These are phyloP conservation scores for Crucibulum laeve DNA, from an alignment of 768 basidiomycete species.

Conservation along the genomic window DNA sequence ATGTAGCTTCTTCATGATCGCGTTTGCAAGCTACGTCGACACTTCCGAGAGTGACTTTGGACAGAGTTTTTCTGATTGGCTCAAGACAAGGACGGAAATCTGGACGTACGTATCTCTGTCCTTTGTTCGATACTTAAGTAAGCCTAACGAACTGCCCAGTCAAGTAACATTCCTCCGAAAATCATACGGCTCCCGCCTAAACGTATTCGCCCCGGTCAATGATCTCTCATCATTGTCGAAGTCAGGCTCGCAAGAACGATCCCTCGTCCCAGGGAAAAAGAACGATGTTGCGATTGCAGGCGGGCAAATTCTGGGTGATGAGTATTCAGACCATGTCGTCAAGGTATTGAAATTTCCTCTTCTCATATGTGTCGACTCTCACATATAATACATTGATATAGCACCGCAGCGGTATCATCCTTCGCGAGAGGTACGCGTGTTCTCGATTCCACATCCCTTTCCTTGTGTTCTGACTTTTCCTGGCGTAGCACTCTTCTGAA, in stretches of 20 bases:
- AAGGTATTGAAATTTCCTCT: slow-evolving; percentile 43
- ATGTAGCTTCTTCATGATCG: slow-evolving; percentile 86
- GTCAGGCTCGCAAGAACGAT: slow-evolving; percentile 51
- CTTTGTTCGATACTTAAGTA: background rate
- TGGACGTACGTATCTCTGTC: slow-evolving; percentile 67
- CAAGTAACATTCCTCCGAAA: slow-evolving; percentile 86
- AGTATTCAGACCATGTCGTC: slow-evolving; percentile 93
- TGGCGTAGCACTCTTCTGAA: slow-evolving; percentile 72
- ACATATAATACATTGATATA: slow-evolving; percentile 21
- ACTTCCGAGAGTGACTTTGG: slow-evolving; percentile 48
- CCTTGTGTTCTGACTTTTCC: slow-evolving; percentile 1
- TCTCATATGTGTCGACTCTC: background rate
- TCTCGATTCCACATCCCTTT: background rate
- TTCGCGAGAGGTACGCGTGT: slow-evolving; percentile 69
- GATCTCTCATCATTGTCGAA: slow-evolving; percentile 83
- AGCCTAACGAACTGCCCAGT: slow-evolving; percentile 29
- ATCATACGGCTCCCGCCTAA: slow-evolving; percentile 73
- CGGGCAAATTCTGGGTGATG: slow-evolving; percentile 87
- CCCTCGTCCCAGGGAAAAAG: slow-evolving; percentile 62
- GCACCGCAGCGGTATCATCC: slow-evolving; percentile 91
- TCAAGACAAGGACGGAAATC: slow-evolving; percentile 85
- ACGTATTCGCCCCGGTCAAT: slow-evolving; percentile 88
- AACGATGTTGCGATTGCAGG: slow-evolving; percentile 74
- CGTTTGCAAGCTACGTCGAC: slow-evolving; percentile 86
- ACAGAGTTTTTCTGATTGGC: slow-evolving; percentile 81